Conservation (phyloP, 2,329 filamentous ascomycete species). For the Teratosphaeriaceae sp. region DNA sequence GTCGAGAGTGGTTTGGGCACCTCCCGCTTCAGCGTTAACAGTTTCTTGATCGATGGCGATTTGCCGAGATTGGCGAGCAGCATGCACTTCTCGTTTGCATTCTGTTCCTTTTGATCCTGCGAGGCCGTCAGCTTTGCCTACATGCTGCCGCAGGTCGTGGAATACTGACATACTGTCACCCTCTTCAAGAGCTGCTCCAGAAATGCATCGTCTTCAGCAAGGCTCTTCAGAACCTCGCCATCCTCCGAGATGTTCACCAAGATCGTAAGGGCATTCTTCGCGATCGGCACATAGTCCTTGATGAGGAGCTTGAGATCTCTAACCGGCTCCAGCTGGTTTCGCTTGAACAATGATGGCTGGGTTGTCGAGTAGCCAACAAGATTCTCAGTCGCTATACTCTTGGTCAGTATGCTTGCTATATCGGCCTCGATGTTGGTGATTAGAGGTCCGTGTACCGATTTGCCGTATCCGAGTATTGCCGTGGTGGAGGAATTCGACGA, state of each 20-base stretch:
- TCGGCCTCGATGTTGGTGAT: background rate
- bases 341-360: conserved; percentile 78
- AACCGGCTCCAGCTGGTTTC: conserved; percentile 67
- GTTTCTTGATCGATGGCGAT: conserved; percentile 61
- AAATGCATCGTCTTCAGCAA: conserved; percentile 76
- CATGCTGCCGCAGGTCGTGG: too few relatives aligned
- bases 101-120: conserved; percentile 66
- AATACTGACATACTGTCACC: conserved; percentile 64
- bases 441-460: conserved; percentile 47
- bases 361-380: conserved; percentile 75
- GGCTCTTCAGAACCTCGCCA: conserved; percentile 61
- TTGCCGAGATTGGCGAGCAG: conserved; percentile 86
- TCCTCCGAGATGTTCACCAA: conserved; percentile 82
- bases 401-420: conserved; percentile 2
- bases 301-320: conserved; percentile 83
- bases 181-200: conserved; percentile 65
- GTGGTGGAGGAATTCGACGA: conserved; percentile 89
- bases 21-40: conserved; percentile 62
- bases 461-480: conserved; percentile 86
- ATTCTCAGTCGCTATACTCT: conserved; percentile 66
- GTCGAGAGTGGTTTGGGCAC: conserved; percentile 64
- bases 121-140: too few relatives aligned
- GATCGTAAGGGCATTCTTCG: conserved; percentile 87
- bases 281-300: conserved; percentile 82
- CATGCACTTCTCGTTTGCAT: conserved; percentile 83